Base-by-base conservation (phyloP, 176 grass and related monocot genomes). In the Thinopyrum elongatum region DNA sequence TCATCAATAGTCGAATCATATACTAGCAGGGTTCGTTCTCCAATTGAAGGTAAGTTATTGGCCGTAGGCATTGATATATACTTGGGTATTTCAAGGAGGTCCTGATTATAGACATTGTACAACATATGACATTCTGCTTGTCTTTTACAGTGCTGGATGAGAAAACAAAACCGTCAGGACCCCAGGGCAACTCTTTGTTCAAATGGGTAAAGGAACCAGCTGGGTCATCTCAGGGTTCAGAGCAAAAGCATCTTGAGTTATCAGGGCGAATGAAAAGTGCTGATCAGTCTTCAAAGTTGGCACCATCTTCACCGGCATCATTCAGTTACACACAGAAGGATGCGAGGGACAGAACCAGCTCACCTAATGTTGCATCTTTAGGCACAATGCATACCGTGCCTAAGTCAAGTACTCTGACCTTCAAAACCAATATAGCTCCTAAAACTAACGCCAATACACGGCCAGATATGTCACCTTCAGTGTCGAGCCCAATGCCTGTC, bases 191-290 rank as follows among this genome's bases (percentile, higher is more conserved):
- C 88, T 80, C 84, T 82, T 86, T 93, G 33, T 98, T 98, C 86
- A 98, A 90, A 82, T 98, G 91, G 96, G 90, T 84, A 59, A 98
- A 86, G 39, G 91, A 98, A 78, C 78, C 89, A 14, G 65, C 81
- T 58, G 83, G 74, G 23, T 63, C 86, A 79, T 92, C 90, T 81
- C 88, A 85, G 79, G 80, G 66, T 47, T 68, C 81, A 23, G 81
- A 89, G 57, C 70, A 87, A 82, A 95, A 94, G 26, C 74, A 69
- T 84, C 66, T 38, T 84, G 79, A 88, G 51, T 87, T 76, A 26
- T 51, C 88, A 77, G 95, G 88, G 65, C 86, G 65, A 78, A 73
- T 53, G 68, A 91, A 47, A 91, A 86, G 30, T 85, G 58, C 76
- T 88, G 82, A 35, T 22, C 86, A 92, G 49, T 74, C 86, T 81